These are phyloP conservation scores for Oryza brachyantha DNA, from an alignment of 176 grass and related monocot genomes.

Conservation along the genomic window DNA sequence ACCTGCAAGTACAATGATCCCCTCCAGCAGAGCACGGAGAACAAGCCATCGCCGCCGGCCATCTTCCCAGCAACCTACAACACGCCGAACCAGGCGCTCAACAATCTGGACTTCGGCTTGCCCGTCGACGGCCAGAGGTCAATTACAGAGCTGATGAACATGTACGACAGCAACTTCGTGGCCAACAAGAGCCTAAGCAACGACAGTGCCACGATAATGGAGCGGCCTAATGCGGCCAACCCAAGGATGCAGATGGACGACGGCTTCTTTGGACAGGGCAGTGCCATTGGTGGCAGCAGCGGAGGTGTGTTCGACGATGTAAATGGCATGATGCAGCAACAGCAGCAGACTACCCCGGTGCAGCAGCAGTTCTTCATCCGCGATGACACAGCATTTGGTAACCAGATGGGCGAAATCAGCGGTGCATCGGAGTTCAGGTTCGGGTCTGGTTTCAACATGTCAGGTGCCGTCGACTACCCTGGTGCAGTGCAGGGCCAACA, in stretches of 20 bases:
- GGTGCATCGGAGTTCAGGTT: conserved; percentile 46
- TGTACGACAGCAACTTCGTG: conserved; percentile 57
- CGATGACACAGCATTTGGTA: conserved; percentile 31
- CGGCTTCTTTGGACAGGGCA: conserved; percentile 60
- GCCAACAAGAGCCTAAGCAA: conserved; percentile 45
- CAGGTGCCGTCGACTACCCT: conserved; percentile 35
- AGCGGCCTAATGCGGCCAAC: conserved; percentile 38
- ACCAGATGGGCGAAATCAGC: conserved; percentile 43
- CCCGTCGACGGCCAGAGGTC: conserved; percentile 64
- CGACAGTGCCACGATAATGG: conserved; percentile 43
- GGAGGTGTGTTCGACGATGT: conserved; percentile 56
- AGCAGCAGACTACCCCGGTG: conserved; percentile 3
- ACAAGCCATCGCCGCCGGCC: conserved; percentile 41
- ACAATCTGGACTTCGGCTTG: conserved; percentile 51
- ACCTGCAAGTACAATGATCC: conserved; percentile 60
- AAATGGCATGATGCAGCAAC: conserved; percentile 49
- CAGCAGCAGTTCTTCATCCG: conserved; percentile 65
- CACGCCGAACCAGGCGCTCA: conserved; percentile 39
- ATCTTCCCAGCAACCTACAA: conserved; percentile 53
- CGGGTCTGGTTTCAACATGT: conserved; percentile 50
- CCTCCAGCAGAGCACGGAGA: conserved; percentile 41
- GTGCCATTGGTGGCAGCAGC: conserved; percentile 3
- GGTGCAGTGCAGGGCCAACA: conserved; percentile 20
- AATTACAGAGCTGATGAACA: conserved; percentile 78
- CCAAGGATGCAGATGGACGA: conserved; percentile 56